Base-by-base conservation (phyloP, 176 grass and related monocot species). In the Raddia guianensis region DNA sequence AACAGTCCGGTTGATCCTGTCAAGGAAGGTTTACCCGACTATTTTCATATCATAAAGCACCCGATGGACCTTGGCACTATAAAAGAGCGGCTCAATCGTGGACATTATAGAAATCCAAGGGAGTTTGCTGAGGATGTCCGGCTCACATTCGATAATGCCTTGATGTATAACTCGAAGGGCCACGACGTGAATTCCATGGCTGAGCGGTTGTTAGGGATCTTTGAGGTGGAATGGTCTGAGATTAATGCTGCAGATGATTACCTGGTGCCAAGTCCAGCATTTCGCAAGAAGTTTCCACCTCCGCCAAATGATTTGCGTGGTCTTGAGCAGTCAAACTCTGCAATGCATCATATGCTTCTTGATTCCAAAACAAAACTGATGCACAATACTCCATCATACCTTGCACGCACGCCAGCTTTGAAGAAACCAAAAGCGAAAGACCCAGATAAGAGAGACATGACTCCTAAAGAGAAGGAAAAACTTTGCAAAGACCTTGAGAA, bases 401-500 rank as follows among this genome's bases (percentile, higher is more conserved):
- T 53, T 20, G 72, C 66, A 27, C 83, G 95, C 0, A 52, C 91
- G 34, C 90, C 95, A 16, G 82, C 95, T 34, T 20, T 90, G 70
- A 97, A 92, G 87, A 97, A 97, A 60, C 95, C 95, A 14, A 97
- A 90, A 77, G 95, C 95, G 13, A 97, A 94, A 83, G 95, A 97
- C 58, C 84, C 67, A 18, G 66, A 97, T 75, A 97, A 97, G 87
- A 92, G 95, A 73, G 92, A 97, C 70, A 97, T 97, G 95, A 97
- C 95, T 12, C 89, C 90, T 35, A 92, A 97, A 18, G 94, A 97
- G 89, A 97, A 93, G 89, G 89, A 82, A 33, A 91, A 81, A 52
- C 72, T 97, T 83, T 93, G 94, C 49, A 93, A 91, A 33, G 93
- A 97, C 68, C 83, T 97, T 43, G 91, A 97, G 66, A 97, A 91